phyloP scores from a whole-genome alignment of 371 early-diverging fungal genomes.

The Furculomyces boomerangus region DNA sequence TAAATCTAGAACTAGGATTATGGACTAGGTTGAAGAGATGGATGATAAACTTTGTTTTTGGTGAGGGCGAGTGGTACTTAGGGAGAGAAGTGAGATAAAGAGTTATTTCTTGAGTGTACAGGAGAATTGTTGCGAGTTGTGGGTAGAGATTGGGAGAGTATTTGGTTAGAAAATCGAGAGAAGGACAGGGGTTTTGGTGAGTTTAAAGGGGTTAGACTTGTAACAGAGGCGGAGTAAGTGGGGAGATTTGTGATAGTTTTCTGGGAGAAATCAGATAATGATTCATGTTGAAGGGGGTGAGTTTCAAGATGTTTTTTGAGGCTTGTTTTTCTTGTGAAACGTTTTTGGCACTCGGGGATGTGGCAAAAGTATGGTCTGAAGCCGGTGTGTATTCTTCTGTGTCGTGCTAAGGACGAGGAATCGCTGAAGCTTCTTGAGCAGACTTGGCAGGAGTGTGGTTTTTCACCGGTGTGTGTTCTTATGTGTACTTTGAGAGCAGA shows the following conservation, averaged over 20 bases:
- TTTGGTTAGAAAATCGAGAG: no score
- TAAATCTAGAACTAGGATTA: no score
- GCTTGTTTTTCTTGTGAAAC: slow-evolving; percentile 45
- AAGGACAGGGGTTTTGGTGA: no score
- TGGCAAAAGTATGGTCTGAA: slow-evolving; percentile 36
- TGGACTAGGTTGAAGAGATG: no score
- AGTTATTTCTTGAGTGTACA: no score
- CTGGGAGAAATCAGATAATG: background rate
- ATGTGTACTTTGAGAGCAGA: slow-evolving; percentile 61
- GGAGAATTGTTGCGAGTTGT: no score
- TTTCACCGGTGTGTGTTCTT: slow-evolving; percentile 62
- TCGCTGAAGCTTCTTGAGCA: slow-evolving; percentile 26
- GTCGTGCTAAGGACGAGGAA: slow-evolving; percentile 18
- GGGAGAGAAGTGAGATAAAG: no score
- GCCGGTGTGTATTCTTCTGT: slow-evolving; percentile 46
- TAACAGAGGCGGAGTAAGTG: background rate
- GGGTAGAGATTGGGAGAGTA: no score
- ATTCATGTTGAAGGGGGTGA: background rate
- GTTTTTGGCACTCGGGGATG: slow-evolving; percentile 31
- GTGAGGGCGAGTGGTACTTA: no score
- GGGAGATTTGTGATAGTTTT: background rate
- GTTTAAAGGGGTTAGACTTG: background rate
- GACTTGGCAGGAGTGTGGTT: slow-evolving; percentile 50
- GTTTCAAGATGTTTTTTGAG: slow-evolving; percentile 30
- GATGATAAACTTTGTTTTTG: no score